Conservation (phyloP, 2,329 filamentous ascomycete genomes). For the Elsinoe australis region DNA sequence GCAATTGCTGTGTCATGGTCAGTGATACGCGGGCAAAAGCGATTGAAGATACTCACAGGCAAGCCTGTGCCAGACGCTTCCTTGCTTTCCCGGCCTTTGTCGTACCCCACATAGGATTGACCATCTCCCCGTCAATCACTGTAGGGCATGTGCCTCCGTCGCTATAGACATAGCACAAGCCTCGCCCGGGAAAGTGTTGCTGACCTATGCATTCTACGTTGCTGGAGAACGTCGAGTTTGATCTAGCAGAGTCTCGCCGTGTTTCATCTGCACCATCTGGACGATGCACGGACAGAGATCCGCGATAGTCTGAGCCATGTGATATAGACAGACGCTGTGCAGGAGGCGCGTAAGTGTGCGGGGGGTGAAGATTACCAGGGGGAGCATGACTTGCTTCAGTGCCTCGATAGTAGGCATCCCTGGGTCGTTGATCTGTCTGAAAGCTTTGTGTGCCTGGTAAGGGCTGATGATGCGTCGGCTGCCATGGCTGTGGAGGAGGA, state of each 20-base stretch:
- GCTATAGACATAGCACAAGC: conserved; percentile 20
- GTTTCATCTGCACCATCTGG: background rate
- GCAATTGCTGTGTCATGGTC: conserved; percentile 50
- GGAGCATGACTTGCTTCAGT: background rate
- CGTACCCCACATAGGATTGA: conserved; percentile 82
- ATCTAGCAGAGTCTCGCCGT: conserved; percentile 8
- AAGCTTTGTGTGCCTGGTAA: conserved; percentile 9
- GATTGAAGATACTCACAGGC: conserved; percentile 42
- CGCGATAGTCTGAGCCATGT: background rate
- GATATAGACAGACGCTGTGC: background rate
- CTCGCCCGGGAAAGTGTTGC: conserved; percentile 19
- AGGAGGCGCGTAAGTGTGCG: background rate
- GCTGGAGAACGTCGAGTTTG: conserved; percentile 8
- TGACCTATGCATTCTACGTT: conserved; percentile 42
- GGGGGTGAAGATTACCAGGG: background rate
- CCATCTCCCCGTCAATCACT: conserved; percentile 20
- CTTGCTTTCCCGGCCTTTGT: conserved; percentile 91
- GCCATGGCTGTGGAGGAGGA: conserved; percentile 9
- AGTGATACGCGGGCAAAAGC: background rate
- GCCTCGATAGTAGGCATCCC: background rate
- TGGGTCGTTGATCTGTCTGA: background rate
- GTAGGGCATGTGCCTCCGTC: conserved; percentile 21
- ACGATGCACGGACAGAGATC: background rate
- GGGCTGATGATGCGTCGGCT: background rate
- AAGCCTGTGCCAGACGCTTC: conserved; percentile 86